Evolutionary conservation across 805 yeast species (phyloP).

Genomic region (Maudiozyma saulgeensis): DNA sequence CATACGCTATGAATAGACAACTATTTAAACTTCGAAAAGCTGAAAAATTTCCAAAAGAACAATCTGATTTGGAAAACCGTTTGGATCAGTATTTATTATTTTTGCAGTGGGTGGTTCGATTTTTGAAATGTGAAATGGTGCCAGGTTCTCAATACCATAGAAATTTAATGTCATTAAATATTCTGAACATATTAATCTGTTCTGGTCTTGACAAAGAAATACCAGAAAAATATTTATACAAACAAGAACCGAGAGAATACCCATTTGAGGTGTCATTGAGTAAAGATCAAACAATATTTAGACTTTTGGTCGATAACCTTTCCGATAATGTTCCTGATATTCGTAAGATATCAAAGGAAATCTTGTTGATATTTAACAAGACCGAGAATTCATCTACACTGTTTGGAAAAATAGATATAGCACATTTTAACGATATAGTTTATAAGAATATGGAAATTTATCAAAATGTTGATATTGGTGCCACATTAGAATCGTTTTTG

Average conservation of each 20-base stretch:
- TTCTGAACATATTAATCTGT: constrained; percentile 38
- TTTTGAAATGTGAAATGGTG: constrained; percentile 32
- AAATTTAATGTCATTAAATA: constrained; percentile 38
- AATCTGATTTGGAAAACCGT: constrained; percentile 20
- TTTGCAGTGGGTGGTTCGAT: constrained; percentile 31
- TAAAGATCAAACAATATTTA: constrained; percentile 29
- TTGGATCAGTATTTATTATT: constrained; percentile 33
- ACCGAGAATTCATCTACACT: constrained; percentile 1
- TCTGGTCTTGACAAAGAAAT: constrained; percentile 50
- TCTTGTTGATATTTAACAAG: constrained; percentile 34
- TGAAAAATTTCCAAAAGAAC: constrained; percentile 33
- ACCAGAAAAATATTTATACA: constrained; percentile 28
- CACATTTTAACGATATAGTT: constrained; percentile 18
- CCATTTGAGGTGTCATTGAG: constrained; percentile 42
- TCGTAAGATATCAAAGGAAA: constrained; percentile 39
- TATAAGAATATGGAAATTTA: constrained; percentile 35
- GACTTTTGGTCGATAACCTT: constrained; percentile 51
- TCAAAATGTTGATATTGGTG: constrained; percentile 72
- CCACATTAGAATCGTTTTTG: constrained; percentile 50
- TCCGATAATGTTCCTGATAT: constrained; percentile 72
- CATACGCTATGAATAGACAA: constrained; percentile 49
- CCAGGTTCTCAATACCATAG: constrained; percentile 54
- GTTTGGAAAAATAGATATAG: constrained; percentile 4
- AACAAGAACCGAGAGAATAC: constrained; percentile 38
- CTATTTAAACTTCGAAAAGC: constrained; percentile 32